A percentile compares a stretch with the other conserved stretches of the same genome.
Evolutionary conservation across 768 basidiomycete genomes (phyloP).

Genomic region (Suillus occidentalis): DNA sequence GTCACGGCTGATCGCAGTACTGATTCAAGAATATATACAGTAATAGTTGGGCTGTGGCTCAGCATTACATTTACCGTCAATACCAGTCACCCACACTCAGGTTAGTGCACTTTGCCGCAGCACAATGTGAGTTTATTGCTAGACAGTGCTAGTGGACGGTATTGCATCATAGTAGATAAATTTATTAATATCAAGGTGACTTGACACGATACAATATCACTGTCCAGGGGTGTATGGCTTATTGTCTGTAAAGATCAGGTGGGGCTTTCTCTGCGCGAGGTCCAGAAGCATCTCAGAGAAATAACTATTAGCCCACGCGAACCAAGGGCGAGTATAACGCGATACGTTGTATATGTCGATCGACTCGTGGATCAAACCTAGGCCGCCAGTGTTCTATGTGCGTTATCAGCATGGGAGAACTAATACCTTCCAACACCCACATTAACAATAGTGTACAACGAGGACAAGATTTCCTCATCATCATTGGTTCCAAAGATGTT

Average conservation of each 20-base stretch:
- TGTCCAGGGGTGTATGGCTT: constrained; percentile 58
- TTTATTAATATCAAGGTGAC: background rate
- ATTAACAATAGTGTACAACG: constrained; percentile 66
- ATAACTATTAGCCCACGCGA: constrained; percentile 84
- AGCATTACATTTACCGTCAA: background rate
- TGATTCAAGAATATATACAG: background rate
- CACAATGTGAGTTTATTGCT: background rate
- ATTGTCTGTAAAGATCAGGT: constrained; percentile 57
- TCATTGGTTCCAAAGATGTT: constrained; percentile 74
- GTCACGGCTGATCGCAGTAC: background rate
- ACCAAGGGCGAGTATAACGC: constrained; percentile 72
- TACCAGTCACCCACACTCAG: background rate
- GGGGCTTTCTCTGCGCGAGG: constrained; percentile 70
- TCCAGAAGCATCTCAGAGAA: constrained; percentile 83
- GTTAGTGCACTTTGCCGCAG: constrained; percentile 2
- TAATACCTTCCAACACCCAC: constrained; percentile 39
- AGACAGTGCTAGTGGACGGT: background rate
- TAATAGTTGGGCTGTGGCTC: background rate
- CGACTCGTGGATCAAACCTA: constrained; percentile 80
- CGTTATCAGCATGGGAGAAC: constrained; percentile 2
- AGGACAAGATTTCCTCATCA: constrained; percentile 63
- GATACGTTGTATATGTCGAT: constrained; percentile 57
- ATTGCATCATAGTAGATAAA: background rate
- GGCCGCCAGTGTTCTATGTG: constrained; percentile 63
- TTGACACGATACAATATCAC: constrained; percentile 17